phyloP scores from a whole-genome alignment of 805 yeast species.

The Candida silvatica region DNA sequence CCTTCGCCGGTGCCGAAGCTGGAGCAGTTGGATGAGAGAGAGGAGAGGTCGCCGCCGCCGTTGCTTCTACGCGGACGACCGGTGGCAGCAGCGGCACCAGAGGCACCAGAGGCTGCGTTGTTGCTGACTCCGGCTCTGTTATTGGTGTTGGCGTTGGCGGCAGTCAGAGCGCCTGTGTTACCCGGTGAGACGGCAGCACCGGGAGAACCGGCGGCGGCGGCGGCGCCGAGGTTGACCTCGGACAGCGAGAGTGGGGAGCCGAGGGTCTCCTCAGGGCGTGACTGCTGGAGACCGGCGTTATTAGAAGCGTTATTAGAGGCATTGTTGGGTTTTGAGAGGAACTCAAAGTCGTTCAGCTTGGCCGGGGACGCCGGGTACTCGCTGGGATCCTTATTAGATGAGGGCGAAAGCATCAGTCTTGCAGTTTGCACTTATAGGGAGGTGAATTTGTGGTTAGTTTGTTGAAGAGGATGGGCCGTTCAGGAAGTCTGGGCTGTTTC shows the following conservation, averaged over 20 bases:
- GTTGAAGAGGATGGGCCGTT: too few species aligned
- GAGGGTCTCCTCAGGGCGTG: too few species aligned
- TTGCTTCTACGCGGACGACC: background rate
- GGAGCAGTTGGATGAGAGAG: conserved; percentile 7
- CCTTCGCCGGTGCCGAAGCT: conserved; percentile 6
- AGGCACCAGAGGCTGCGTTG: conserved; percentile 2
- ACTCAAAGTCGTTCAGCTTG: conserved; percentile 1
- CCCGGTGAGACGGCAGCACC: conserved; percentile 16
- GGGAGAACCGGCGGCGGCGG: conserved; percentile 1
- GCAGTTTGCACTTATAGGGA: too few species aligned
- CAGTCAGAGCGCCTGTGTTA: conserved; percentile 4
- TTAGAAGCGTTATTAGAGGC: too few species aligned
- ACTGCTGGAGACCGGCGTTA: too few species aligned
- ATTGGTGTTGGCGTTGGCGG: background rate
- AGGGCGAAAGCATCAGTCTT: conserved; percentile 2
- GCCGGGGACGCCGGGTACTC: conserved; percentile 1
- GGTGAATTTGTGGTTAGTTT: too few species aligned
- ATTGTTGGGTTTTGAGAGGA: conserved; percentile 1
- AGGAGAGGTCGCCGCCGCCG: conserved; percentile 6
- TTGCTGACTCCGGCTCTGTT: conserved; percentile 5
- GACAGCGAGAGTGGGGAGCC: background rate
- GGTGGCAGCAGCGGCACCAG: background rate
- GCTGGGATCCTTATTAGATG: conserved; percentile 1
- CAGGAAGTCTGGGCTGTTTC: too few species aligned
- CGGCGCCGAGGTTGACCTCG: background rate